Base-by-base conservation (phyloP, 2,329 filamentous ascomycete genomes). In the Pseudogymnoascus sp. region DNA sequence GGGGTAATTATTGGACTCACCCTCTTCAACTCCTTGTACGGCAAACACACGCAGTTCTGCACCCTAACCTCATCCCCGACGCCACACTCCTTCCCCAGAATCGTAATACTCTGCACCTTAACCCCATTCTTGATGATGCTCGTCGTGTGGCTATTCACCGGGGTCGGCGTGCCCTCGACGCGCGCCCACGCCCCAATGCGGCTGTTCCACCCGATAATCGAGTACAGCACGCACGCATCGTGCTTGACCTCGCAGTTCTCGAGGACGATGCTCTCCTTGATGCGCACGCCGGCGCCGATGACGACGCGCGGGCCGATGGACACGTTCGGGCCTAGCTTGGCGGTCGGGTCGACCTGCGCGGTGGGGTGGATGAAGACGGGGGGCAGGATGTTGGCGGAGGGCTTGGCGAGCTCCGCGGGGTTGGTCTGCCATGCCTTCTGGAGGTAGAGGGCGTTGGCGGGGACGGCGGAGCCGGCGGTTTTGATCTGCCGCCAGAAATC, bases 401-500 rank as follows among this genome's bases (percentile, higher is more conserved):
- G 89, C 66, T 86, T 79, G 11, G 91, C 87, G 60, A 97, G 87
- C 79, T 97, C 93, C 61, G 86, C 82, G 39, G 90, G 91, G 68
- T 86, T 86, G 49, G 82, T 84, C 77, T 97, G 93, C 80, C 89
- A 89, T 19, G 94, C 93, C 80, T 97, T 91, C 75, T 95, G 91
- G 62, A 99, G 85, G 78, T 99, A 99, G 35, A 99, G 84, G 12
- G 94, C 94, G 72, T 97, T 97, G 66, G 94, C 94, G 14, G 94
- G 94, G 28, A 99, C 92, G 59, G 94, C 94, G 5, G 93, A 97
- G 64, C 94, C 94, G 64, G 94, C 94, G 1, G 94, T 97, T 84
- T 99, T 99, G 84, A 99, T 97, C 82, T 99, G 94, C 70, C 94
- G 91, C 94, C 94, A 99, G 77, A 99, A 99, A 76, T 97, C 94